These are phyloP conservation scores for Periconia digitata DNA, from an alignment of 2,329 filamentous ascomycete genomes.

Conservation along the genomic window DNA sequence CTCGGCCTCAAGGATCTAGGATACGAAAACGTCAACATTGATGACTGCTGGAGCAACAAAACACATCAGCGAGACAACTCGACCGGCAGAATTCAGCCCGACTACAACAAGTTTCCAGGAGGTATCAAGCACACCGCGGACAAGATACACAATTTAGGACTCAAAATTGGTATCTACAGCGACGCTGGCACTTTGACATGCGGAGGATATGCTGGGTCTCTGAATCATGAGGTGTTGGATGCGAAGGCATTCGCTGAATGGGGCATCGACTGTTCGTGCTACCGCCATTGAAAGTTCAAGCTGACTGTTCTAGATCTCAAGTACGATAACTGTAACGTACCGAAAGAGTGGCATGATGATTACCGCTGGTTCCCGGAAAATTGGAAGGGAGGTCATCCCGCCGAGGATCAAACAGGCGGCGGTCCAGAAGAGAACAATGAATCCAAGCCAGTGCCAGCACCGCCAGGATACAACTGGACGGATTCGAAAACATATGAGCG, in stretches of 20 bases:
- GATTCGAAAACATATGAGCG: background rate
- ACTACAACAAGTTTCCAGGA: background rate
- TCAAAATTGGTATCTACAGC: background rate
- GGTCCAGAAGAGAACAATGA: conserved; percentile 15
- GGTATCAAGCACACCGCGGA: background rate
- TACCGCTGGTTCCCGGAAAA: background rate
- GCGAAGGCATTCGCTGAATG: background rate
- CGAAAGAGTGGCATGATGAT: background rate
- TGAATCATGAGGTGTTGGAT: background rate
- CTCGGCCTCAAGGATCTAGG: conserved; percentile 17
- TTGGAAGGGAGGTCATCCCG: conserved; percentile 16
- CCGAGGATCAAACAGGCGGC: conserved; percentile 4
- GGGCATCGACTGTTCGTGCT: background rate
- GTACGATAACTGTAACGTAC: background rate
- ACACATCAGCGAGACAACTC: background rate
- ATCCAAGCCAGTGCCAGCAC: background rate
- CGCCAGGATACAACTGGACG: background rate
- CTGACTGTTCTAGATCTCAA: conserved; percentile 3
- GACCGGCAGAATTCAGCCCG: background rate
- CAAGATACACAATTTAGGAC: background rate
- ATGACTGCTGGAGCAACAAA: background rate
- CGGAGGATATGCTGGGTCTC: conserved; percentile 20
- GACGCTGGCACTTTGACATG: background rate
- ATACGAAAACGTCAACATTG: background rate
- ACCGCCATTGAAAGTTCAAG: background rate